Conservation (phyloP, 2,329 filamentous ascomycete species). For the Clarireedia hainanense region DNA sequence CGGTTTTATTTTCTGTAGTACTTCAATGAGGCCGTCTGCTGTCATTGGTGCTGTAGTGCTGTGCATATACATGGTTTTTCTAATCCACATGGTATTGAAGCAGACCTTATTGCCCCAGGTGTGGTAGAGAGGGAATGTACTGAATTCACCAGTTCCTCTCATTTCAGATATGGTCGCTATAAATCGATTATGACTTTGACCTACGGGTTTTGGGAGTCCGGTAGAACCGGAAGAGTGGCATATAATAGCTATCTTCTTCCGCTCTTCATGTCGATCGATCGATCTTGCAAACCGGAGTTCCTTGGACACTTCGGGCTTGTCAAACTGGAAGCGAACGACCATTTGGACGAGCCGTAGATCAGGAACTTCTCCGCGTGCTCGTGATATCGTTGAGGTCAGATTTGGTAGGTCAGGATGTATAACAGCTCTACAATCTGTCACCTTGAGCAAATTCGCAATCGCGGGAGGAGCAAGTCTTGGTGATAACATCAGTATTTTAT, state of each 20-base stretch:
- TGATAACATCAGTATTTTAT: slow-evolving; percentile 44
- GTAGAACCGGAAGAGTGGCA: slow-evolving; percentile 39
- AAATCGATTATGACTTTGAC: slow-evolving; percentile 43
- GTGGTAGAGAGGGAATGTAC: slow-evolving; percentile 50
- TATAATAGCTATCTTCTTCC: slow-evolving; percentile 10
- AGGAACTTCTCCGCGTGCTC: neutral
- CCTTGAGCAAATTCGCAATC: slow-evolving; percentile 37
- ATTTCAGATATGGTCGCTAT: slow-evolving; percentile 33
- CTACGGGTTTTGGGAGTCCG: slow-evolving; percentile 55
- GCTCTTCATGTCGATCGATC: neutral
- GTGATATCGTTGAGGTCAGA: neutral
- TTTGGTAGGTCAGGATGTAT: slow-evolving; percentile 6
- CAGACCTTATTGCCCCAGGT: slow-evolving; percentile 48
- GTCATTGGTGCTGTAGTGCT: slow-evolving; percentile 48
- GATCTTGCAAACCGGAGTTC: neutral
- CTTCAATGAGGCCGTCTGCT: slow-evolving; percentile 35
- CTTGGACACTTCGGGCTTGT: neutral
- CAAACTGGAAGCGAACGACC: slow-evolving; percentile 1
- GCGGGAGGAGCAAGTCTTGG: slow-evolving; percentile 43
- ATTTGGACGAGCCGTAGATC: slow-evolving; percentile 1
- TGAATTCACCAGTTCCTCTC: slow-evolving; percentile 38
- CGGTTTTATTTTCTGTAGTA: slow-evolving; percentile 35
- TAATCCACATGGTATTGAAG: slow-evolving; percentile 42
- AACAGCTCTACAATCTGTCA: slow-evolving; percentile 23
- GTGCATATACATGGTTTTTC: slow-evolving; percentile 43